Conservation (phyloP, 768 basidiomycete genomes). For the Porphyrellus cyaneotinctus region DNA sequence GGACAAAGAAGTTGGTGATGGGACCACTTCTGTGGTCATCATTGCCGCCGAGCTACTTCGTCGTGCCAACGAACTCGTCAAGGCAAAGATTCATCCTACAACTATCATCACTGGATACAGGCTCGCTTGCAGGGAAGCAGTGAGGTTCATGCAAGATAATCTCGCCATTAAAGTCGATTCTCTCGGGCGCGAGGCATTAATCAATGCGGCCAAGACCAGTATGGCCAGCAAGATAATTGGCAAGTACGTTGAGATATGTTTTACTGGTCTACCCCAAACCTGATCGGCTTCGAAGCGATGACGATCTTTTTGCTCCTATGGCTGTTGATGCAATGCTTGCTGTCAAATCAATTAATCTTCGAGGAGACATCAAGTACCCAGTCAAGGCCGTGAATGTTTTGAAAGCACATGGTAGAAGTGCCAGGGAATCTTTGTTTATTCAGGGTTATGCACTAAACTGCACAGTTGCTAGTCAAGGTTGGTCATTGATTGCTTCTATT, state of each 20-base stretch:
- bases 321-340: conserved; percentile 98
- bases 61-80: conserved; percentile 95
- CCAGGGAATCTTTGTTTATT: conserved; percentile 90
- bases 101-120: conserved; percentile 99
- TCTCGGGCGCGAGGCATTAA: conserved; percentile 85
- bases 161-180: conserved; percentile 90
- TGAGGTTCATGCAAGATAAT: conserved; percentile 97
- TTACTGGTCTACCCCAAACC: not conserved
- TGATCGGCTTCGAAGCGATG: conserved; percentile 58
- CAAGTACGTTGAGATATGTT: conserved; percentile 56
- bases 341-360: conserved; percentile 88
- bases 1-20: conserved; percentile 99
- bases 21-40: conserved; percentile 97
- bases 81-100: conserved; percentile 97
- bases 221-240: conserved; percentile 99
- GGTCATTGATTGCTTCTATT: conserved; percentile 14
- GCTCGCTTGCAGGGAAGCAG: conserved; percentile 94
- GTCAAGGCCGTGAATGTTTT: conserved; percentile 98
- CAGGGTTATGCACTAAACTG: conserved; percentile 98
- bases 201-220: conserved; percentile 96
- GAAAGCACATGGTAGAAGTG: conserved; percentile 95
- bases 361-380: conserved; percentile 97
- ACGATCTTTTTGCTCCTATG: conserved; percentile 97
- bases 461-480: conserved; percentile 97
- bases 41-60: conserved; percentile 95